phyloP scores from a whole-genome alignment of 2,329 filamentous ascomycete species.

The Pseudopyricularia javanii region DNA sequence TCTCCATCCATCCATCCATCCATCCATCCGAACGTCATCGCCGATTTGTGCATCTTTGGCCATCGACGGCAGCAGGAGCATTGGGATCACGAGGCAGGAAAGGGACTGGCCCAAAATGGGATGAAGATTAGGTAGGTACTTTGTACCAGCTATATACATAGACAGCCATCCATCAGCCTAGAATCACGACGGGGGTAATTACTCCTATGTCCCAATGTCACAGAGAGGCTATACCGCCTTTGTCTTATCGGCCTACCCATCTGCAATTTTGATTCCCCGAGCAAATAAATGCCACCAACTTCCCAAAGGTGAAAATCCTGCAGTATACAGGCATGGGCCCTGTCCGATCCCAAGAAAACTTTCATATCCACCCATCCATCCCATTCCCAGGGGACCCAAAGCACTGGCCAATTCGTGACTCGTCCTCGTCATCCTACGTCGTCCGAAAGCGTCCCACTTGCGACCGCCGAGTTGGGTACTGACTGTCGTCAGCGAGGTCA shows the following conservation, averaged over 20 bases:
- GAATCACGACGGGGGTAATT: background rate
- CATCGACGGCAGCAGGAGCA: too few species aligned
- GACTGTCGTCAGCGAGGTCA: background rate
- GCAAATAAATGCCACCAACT: too few species aligned
- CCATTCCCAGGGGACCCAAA: background rate
- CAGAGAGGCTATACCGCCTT: too few species aligned
- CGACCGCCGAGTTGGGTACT: background rate
- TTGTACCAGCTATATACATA: background rate
- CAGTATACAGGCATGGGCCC: background rate
- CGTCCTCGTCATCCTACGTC: background rate
- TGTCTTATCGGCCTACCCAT: too few species aligned
- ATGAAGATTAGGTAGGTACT: background rate
- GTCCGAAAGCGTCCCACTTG: background rate
- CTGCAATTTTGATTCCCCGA: too few species aligned
- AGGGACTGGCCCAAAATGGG: background rate
- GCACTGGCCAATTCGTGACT: background rate
- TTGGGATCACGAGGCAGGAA: background rate
- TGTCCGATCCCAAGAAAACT: background rate
- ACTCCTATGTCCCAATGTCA: background rate
- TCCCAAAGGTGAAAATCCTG: background rate
- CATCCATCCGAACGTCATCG: too few species aligned
- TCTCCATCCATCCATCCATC: too few species aligned
- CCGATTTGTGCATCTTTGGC: too few species aligned
- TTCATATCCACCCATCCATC: background rate
- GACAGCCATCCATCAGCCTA: background rate